Percentiles rank a stretch among this genome's conserved stretches.
Conservation (phyloP, 768 basidiomycete species). For the Cystobasidium tubakii region DNA sequence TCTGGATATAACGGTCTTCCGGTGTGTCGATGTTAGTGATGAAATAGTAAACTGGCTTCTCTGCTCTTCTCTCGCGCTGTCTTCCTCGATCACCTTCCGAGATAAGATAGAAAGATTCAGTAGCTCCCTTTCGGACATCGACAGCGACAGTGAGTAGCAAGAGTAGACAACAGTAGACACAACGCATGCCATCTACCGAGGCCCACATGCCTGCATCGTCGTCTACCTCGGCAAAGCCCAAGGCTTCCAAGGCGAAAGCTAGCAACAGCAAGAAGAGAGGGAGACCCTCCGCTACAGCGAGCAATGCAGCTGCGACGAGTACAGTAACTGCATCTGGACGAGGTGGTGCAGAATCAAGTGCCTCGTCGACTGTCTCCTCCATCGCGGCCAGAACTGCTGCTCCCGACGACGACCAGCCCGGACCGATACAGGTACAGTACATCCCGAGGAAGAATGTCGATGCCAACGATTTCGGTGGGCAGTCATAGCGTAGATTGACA, state of each 20-base stretch:
- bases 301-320: neutral
- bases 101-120: neutral
- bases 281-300: neutral
- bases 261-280: constrained; percentile 3
- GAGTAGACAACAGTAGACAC: too few relatives aligned
- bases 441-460: neutral
- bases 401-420: neutral
- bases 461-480: neutral
- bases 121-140: too few relatives aligned
- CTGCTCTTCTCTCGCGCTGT: too few relatives aligned
- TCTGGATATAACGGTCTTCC: neutral
- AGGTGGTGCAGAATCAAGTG: neutral
- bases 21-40: neutral
- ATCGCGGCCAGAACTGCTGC: neutral
- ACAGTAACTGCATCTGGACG: neutral
- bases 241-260: neutral
- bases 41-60: too few relatives aligned
- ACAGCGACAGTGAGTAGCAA: too few relatives aligned
- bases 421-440: neutral
- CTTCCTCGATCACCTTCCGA: neutral
- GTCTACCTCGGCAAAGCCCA: neutral
- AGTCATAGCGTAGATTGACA: neutral
- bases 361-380: neutral
- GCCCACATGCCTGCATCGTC: neutral
- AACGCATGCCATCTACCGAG: too few relatives aligned